A percentile compares a stretch with the other conserved stretches of the same genome.
Evolutionary conservation across 345 rosid genomes (phyloP).

Genomic region (Linum trigynum): DNA sequence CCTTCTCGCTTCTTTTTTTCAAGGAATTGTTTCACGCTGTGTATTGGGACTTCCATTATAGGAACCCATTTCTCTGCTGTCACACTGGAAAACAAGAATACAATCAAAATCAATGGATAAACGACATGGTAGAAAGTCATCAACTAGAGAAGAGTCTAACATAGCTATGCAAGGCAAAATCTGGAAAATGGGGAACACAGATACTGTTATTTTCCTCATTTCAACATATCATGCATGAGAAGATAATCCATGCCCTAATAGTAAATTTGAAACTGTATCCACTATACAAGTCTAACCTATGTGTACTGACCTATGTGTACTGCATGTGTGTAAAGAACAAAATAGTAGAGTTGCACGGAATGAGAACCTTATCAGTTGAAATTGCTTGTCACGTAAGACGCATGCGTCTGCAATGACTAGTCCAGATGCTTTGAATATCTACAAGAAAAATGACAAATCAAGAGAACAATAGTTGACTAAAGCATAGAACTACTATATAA

Average conservation of each 20-base stretch:
- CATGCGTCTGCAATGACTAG: constrained; percentile 64
- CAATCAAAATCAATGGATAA: neutral
- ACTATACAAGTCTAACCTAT: too few relatives aligned
- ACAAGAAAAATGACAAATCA: constrained; percentile 15
- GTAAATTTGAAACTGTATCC: too few relatives aligned
- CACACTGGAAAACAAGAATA: constrained; percentile 47
- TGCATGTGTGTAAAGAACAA: constrained; percentile 2
- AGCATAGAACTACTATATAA: constrained; percentile 5
- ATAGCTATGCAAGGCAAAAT: neutral
- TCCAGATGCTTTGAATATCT: constrained; percentile 80
- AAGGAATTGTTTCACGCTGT: constrained; percentile 62
- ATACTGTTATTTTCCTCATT: neutral
- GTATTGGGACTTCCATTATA: constrained; percentile 68
- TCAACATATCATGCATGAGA: too few relatives aligned
- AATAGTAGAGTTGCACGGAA: neutral
- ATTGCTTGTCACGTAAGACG: constrained; percentile 70
- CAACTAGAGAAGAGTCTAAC: neutral
- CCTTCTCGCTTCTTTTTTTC: constrained; percentile 85
- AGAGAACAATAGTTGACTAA: constrained; percentile 3
- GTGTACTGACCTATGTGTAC: too few relatives aligned
- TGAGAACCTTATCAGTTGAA: constrained; percentile 80
- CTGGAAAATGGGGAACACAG: too few relatives aligned
- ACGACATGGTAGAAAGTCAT: neutral
- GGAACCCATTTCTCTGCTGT: constrained; percentile 99
- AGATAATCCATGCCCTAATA: too few relatives aligned